phyloP scores from a whole-genome alignment of 1,139 yeast species.

The Petasospora fabianii region DNA sequence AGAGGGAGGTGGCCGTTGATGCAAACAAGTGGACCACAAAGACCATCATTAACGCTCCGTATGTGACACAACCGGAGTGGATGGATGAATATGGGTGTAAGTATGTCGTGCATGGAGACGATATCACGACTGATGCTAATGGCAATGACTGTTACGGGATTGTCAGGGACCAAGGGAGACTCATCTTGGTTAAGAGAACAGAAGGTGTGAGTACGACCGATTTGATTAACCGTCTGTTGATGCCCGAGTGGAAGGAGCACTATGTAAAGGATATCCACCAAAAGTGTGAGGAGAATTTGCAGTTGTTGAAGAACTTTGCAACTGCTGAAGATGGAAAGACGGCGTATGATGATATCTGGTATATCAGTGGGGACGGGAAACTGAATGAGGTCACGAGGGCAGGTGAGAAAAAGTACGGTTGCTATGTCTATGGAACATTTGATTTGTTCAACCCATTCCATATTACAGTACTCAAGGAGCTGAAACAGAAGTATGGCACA shows the following conservation, averaged over 20 bases:
- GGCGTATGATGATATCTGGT: conserved; percentile 60
- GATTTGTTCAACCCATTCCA: conserved; percentile 95
- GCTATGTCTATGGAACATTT: conserved; percentile 80
- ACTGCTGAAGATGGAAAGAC: conserved; percentile 60
- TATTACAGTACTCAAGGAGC: conserved; percentile 45
- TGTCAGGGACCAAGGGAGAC: conserved; percentile 82
- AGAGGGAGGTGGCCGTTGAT: conserved; percentile 76
- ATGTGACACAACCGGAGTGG: conserved; percentile 84
- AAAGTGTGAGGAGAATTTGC: conserved; percentile 28
- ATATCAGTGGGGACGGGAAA: conserved; percentile 17
- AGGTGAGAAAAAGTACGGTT: conserved; percentile 28
- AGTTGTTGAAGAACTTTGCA: conserved; percentile 55
- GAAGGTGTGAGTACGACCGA: conserved; percentile 95
- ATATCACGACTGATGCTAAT: conserved; percentile 91
- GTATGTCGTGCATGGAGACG: conserved; percentile 97
- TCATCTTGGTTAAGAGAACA: conserved; percentile 86
- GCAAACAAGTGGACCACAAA: conserved; percentile 88
- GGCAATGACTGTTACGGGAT: conserved; percentile 89
- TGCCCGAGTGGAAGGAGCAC: conserved; percentile 57
- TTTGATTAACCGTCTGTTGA: conserved; percentile 77
- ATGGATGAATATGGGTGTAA: conserved; percentile 73
- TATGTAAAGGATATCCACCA: conserved; percentile 15
- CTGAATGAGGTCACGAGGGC: conserved; percentile 27
- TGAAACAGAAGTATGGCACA: conserved; percentile 35
- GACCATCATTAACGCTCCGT: conserved; percentile 79